Conservation (phyloP, 352 stramenopile species). For the Lagenidium sp. region DNA sequence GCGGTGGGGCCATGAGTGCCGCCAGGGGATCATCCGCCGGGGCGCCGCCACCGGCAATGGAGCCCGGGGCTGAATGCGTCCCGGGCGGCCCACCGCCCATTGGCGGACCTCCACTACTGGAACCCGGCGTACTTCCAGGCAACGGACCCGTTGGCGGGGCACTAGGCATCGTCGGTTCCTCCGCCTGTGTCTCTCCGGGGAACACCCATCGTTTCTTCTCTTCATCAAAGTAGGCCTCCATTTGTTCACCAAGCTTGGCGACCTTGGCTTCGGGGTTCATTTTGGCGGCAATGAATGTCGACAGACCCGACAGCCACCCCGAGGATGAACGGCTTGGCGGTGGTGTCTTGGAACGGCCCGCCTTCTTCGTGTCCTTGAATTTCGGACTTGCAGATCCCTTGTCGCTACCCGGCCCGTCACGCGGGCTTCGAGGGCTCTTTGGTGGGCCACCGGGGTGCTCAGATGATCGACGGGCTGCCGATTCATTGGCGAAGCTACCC, state of each 20-base stretch:
- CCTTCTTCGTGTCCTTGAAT: slow-evolving; percentile 53
- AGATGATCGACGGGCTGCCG: slow-evolving; percentile 6
- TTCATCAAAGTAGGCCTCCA: slow-evolving; percentile 79
- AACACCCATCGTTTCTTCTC: slow-evolving; percentile 85
- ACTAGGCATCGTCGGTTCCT: slow-evolving; percentile 52
- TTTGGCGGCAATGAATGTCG: slow-evolving; percentile 61
- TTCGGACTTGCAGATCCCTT: slow-evolving; percentile 64
- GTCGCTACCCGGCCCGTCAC: slow-evolving; percentile 51
- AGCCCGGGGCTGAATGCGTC: slow-evolving; percentile 56
- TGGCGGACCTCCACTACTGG: slow-evolving; percentile 22
- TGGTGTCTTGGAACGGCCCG: slow-evolving; percentile 64
- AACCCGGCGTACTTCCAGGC: slow-evolving; percentile 36
- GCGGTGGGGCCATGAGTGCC: slow-evolving; percentile 74
- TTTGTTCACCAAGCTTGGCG: slow-evolving; percentile 62
- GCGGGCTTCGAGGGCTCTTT: slow-evolving; percentile 17
- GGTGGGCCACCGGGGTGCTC: slow-evolving; percentile 6
- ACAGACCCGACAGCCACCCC: slow-evolving; percentile 50
- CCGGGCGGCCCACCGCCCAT: slow-evolving; percentile 24
- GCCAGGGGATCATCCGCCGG: slow-evolving; percentile 61
- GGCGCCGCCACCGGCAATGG: slow-evolving; percentile 30
- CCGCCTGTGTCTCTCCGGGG: slow-evolving; percentile 56
- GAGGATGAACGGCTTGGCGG: slow-evolving; percentile 53
- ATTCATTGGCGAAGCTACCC: slow-evolving; percentile 8
- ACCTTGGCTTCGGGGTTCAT: slow-evolving; percentile 83
- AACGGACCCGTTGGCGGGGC: slow-evolving; percentile 60